These are phyloP conservation scores for Guyanaporus albipodus DNA, from an alignment of 768 basidiomycete species.

Conservation along the genomic window DNA sequence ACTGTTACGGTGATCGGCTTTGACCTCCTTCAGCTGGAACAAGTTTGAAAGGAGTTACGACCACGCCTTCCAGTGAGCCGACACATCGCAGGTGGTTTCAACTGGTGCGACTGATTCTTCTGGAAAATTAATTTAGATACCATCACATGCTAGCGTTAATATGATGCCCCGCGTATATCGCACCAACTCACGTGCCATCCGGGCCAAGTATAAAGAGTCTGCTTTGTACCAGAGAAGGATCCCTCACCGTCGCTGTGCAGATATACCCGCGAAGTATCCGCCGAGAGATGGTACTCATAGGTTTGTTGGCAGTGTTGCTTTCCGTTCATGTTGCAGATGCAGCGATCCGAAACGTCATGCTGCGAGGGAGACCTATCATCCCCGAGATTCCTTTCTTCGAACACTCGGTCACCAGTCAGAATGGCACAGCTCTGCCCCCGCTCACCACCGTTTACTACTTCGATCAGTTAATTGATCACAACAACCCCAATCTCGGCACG, in stretches of 20 bases:
- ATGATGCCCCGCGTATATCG: too few species aligned
- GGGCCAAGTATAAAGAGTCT: too few species aligned
- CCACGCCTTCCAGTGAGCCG: too few species aligned
- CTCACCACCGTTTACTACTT: conserved; percentile 29
- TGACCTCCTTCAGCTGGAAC: too few species aligned
- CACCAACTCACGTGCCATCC: too few species aligned
- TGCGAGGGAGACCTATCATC: conserved; percentile 16
- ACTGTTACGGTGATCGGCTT: too few species aligned
- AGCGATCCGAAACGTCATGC: conserved; percentile 18
- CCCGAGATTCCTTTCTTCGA: conserved; percentile 11
- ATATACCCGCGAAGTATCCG: background rate
- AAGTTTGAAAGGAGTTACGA: too few species aligned
- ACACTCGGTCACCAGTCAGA: conserved; percentile 9
- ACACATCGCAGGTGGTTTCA: too few species aligned
- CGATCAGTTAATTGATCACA: conserved; percentile 41
- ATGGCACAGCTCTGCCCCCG: conserved; percentile 27
- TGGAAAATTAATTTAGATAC: too few species aligned
- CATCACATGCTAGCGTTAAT: too few species aligned
- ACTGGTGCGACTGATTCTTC: too few species aligned
- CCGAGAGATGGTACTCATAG: conserved; percentile 11
- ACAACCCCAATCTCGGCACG: conserved; percentile 63
- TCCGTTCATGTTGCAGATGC: conserved; percentile 15
- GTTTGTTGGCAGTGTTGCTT: conserved; percentile 8
- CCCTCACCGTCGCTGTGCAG: background rate
- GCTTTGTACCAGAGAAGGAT: too few species aligned